Evolutionary conservation across 2,329 filamentous ascomycete species (phyloP).

Genomic region (Trichophyton mentagrophytes): DNA sequence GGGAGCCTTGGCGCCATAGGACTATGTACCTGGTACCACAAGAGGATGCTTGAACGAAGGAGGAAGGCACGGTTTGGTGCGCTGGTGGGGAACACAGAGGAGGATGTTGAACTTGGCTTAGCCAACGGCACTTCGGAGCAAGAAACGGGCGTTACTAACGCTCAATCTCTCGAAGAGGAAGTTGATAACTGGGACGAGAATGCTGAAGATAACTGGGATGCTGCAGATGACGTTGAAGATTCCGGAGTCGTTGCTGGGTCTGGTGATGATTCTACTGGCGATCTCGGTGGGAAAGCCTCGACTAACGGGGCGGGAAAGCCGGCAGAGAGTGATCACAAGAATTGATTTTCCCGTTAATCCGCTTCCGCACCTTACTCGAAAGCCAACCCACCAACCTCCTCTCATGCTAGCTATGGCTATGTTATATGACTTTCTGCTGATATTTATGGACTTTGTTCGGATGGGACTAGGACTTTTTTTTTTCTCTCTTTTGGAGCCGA

Average conservation of each 20-base stretch:
- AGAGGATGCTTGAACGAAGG: conserved; percentile 83
- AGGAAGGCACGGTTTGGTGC: conserved; percentile 58
- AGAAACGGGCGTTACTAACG: conserved; percentile 49
- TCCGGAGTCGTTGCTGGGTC: not conserved
- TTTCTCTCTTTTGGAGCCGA: not conserved
- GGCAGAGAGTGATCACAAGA: not conserved
- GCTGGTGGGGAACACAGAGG: conserved; percentile 43
- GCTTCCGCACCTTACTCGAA: too few species aligned
- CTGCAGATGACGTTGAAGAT: conserved; percentile 36
- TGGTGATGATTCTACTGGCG: conserved; percentile 3
- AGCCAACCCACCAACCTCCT: not conserved
- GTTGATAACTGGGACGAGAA: conserved; percentile 95
- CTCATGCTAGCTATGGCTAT: not conserved
- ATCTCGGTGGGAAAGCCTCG: not conserved
- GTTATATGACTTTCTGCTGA: not conserved
- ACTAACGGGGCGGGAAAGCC: not conserved
- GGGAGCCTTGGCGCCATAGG: conserved; percentile 61
- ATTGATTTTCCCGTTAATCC: not conserved
- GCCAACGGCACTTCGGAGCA: conserved; percentile 33
- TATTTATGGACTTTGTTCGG: not conserved
- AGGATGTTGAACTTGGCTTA: conserved; percentile 18
- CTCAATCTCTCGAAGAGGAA: conserved; percentile 56
- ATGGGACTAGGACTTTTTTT: not conserved
- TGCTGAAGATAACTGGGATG: conserved; percentile 52
- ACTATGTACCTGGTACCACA: conserved; percentile 83